A percentile compares a stretch with the other conserved stretches of the same genome.
Conservation (phyloP, 345 rosid species). For the Melaleuca alternifolia region DNA sequence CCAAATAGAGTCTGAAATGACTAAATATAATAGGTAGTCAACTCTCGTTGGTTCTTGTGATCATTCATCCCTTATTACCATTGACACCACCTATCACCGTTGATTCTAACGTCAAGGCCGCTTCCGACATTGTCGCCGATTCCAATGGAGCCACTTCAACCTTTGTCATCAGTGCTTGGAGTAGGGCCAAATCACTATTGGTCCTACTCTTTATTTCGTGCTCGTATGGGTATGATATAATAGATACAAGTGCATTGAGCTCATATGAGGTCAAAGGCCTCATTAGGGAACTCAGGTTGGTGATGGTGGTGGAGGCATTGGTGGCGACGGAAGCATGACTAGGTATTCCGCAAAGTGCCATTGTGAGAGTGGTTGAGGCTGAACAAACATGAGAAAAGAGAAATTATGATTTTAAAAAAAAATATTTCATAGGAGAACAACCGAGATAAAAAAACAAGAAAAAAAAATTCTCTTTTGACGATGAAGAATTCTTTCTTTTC, state of each 20-base stretch:
- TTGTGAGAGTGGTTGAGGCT: fast-evolving
- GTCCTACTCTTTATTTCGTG: background rate
- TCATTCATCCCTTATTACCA: background rate
- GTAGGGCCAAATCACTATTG: background rate
- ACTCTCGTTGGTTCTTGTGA: background rate
- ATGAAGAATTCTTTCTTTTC: background rate
- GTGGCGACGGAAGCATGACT: fast-evolving
- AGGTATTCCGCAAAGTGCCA: background rate
- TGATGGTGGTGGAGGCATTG: background rate
- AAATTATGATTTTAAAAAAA: background rate
- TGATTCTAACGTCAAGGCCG: background rate
- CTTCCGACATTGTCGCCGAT: fast-evolving
- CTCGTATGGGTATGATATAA: fast-evolving
- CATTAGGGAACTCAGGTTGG: background rate
- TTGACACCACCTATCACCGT: background rate
- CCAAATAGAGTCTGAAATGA: background rate
- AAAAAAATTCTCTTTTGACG: background rate
- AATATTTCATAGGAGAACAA: background rate
- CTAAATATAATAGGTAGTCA: background rate
- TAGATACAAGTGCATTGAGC: background rate
- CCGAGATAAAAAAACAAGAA: background rate
- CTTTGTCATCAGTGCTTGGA: background rate
- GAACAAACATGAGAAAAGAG: fast-evolving
- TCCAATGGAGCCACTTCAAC: background rate
- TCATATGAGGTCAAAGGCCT: background rate